Percentiles rank a stretch among this genome's conserved stretches.
Conservation (phyloP, 2,329 filamentous ascomycete genomes). For the Fulvia fulva region DNA sequence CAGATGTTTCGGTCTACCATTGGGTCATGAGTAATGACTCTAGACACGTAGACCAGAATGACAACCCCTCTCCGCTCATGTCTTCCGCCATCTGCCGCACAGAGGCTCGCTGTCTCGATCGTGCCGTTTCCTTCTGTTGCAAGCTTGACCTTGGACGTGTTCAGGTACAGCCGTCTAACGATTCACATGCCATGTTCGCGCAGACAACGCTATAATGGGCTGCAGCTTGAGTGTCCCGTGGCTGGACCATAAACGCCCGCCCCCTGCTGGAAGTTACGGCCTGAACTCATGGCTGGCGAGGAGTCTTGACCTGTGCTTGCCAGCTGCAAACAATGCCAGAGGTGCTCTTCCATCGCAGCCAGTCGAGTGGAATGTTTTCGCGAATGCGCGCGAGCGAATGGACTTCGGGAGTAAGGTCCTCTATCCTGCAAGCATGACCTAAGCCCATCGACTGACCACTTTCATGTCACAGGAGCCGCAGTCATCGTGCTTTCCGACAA, state of each 20-base stretch:
- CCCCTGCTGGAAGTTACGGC: too few species aligned
- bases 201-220: background rate
- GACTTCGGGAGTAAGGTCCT: conserved; percentile 15
- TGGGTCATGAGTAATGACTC: background rate
- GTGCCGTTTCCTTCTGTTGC: background rate
- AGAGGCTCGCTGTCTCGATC: background rate
- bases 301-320: conserved; percentile 8
- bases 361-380: conserved; percentile 12
- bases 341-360: background rate
- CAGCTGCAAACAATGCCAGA: conserved; percentile 4
- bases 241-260: too few species aligned
- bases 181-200: background rate
- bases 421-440: background rate
- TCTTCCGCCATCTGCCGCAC: background rate
- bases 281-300: background rate
- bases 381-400: conserved; percentile 11
- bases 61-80: background rate
- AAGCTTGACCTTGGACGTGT: background rate
- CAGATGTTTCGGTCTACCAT: conserved; percentile 7
- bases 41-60: background rate
- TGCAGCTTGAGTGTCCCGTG: background rate
- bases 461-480: conserved; percentile 1
- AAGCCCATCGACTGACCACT: background rate
- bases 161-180: background rate
- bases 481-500: conserved; percentile 19